Evolutionary conservation across 148 eudicot species (phyloP), one percentile per base, ranked within the genome.

Genomic region (Spergularia marina): DNA sequence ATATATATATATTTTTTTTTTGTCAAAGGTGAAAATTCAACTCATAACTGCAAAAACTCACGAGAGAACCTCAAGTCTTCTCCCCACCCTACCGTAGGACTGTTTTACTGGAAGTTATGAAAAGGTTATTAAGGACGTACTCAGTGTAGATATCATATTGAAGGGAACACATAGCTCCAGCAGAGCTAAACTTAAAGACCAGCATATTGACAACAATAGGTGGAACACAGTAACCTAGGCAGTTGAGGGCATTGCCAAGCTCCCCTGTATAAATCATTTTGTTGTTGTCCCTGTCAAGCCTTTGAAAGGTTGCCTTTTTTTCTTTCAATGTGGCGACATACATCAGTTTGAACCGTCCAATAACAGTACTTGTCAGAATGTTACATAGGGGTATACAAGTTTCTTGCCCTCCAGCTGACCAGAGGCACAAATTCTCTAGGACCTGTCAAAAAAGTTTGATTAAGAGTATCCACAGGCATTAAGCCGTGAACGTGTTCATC

Each of bases 131-230:
- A 30, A 36, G 34, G n/a, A 75, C 89, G 1, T 89, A 87, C 98
- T 91, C 97, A 9, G 91, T 91, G 89, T 91, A 93, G 72, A 86
- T 84, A 82, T 93, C 98, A 72, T 91, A 93, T 61, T 86, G 90
- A 53, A 93, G 89, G 59, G 92, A 79, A 75, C 80, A 81, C 36
- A 13, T 59, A 58, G 77, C 85, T 18, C 86, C 90, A 9, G 77
- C 68, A 68, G 84, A 86, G 77, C 85, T 90, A 34, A 84, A 93
- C 83, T 91, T 91, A 44, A 91, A 82, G 34, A 88, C 85, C 70
- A 93, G 89, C 72, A 93, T 68, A 30, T 93, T 85, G 74, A 91
- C 68, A 58, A 89, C 82, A 13, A 39, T 57, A 0, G 94, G 89
- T 2, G 98, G 83, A 14, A 91, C 91, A 10, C 87, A 65, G 70